Conservation (phyloP, 2,329 filamentous ascomycete genomes). For the Pestalotiopsis sp. region DNA sequence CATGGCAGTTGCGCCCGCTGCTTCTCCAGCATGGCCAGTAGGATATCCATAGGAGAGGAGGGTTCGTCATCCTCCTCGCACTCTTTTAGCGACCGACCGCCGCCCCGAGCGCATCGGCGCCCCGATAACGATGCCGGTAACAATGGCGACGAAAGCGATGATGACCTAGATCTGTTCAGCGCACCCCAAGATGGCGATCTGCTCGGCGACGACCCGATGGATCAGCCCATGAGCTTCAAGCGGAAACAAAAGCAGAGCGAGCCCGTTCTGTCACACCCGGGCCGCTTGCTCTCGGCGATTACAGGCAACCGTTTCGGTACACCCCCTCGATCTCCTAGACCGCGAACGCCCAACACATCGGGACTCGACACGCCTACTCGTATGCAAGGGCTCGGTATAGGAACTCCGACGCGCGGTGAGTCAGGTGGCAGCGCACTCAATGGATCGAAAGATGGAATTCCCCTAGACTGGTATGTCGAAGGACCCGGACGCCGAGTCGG, state of each 20-base stretch:
- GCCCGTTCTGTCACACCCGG: conserved; percentile 47
- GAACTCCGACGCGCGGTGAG: conserved; percentile 17
- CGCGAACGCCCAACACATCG: conserved; percentile 22
- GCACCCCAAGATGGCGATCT: conserved; percentile 32
- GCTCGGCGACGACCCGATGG: conserved; percentile 60
- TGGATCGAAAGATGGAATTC: conserved; percentile 47
- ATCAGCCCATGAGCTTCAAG: conserved; percentile 68
- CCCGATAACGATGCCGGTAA: conserved; percentile 34
- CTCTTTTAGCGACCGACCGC: conserved; percentile 21
- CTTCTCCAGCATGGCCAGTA: conserved; percentile 21
- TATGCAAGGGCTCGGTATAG: conserved; percentile 25
- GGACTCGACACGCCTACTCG: conserved; percentile 28
- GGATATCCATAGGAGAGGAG: conserved; percentile 31
- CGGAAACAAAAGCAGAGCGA: conserved; percentile 58
- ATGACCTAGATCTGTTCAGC: conserved; percentile 22
- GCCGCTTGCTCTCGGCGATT: conserved; percentile 52
- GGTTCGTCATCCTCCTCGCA: conserved; percentile 29
- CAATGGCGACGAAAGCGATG: conserved; percentile 27
- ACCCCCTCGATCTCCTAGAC: conserved; percentile 14
- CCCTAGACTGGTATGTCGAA: conserved; percentile 85
- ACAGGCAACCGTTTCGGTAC: conserved; percentile 38
- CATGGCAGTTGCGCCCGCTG: conserved; percentile 9
- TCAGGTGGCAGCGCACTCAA: conserved; percentile 15
- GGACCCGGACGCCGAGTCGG: conserved; percentile 87
- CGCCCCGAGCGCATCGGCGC: conserved; percentile 14